A percentile compares a stretch with the other conserved stretches of the same genome.
These are phyloP conservation scores for Plenodomus tracheiphilus DNA, from an alignment of 2,329 filamentous ascomycete genomes.

Conservation along the genomic window DNA sequence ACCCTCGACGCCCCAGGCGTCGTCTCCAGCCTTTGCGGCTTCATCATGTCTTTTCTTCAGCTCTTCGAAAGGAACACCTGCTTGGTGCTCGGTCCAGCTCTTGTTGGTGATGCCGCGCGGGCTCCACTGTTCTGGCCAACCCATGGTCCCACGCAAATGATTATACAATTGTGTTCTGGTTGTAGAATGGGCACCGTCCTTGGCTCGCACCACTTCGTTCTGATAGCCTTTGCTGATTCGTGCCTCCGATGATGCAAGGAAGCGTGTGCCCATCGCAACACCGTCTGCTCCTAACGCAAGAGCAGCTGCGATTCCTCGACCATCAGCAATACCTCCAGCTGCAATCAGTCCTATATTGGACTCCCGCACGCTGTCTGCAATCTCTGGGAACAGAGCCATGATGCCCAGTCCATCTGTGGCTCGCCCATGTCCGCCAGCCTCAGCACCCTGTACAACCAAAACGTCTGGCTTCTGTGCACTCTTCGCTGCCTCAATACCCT, in stretches of 20 bases:
- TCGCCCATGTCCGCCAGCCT: conserved; percentile 66
- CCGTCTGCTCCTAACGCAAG: conserved; percentile 57
- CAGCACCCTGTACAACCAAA: conserved; percentile 63
- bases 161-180: conserved; percentile 54
- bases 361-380: conserved; percentile 45
- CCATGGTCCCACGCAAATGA: conserved; percentile 56
- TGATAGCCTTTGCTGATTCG: conserved; percentile 50
- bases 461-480: conserved; percentile 56
- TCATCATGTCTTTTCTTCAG: conserved; percentile 50
- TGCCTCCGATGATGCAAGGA: conserved; percentile 57
- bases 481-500: conserved; percentile 54
- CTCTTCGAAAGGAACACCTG: conserved; percentile 46
- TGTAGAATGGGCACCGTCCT: conserved; percentile 53
- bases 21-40: conserved; percentile 54
- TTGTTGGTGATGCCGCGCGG: conserved; percentile 60
- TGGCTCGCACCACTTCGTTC: conserved; percentile 48
- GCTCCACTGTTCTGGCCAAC: conserved; percentile 61
- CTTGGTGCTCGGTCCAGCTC: conserved; percentile 49
- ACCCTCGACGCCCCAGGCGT: conserved; percentile 54
- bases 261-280: conserved; percentile 64
- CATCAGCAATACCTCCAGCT: conserved; percentile 63
- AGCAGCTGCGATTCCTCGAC: conserved; percentile 59
- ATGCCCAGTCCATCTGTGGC: conserved; percentile 49
- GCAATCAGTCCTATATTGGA: conserved; percentile 49
- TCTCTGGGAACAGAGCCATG: conserved; percentile 60